phyloP scores from a whole-genome alignment of 495 filamentous ascomycete species.

The Hypoxylon cercidicola region DNA sequence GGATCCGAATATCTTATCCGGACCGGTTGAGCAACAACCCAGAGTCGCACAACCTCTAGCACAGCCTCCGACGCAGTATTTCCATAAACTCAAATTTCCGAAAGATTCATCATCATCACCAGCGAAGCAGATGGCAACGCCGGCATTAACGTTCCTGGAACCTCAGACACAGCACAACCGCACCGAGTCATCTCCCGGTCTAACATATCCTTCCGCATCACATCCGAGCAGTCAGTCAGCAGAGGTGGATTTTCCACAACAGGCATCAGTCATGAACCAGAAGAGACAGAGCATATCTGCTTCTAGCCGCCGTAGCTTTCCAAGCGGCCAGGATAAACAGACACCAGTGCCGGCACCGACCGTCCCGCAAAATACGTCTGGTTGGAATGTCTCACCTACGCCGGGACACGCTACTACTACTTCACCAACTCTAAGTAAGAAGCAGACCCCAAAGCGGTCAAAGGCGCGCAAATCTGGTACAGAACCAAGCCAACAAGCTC shows the following conservation, averaged over 20 bases:
- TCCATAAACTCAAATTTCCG: slow-evolving; percentile 31
- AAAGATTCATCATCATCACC: slow-evolving; percentile 21
- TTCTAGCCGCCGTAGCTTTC: slow-evolving; percentile 39
- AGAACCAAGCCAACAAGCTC: slow-evolving; percentile 19
- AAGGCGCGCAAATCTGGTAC: slow-evolving; percentile 34
- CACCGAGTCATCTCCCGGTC: slow-evolving; percentile 17
- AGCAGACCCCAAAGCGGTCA: slow-evolving; percentile 32
- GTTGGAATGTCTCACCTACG: slow-evolving; percentile 33
- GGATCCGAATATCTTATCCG: slow-evolving; percentile 43
- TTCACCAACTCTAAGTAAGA: slow-evolving; percentile 28
- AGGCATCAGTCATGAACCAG: slow-evolving; percentile 12
- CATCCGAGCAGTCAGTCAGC: slow-evolving; percentile 14
- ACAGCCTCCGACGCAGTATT: slow-evolving; percentile 32
- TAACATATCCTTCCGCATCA: slow-evolving; percentile 24
- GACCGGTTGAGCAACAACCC: slow-evolving; percentile 28
- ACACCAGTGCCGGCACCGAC: slow-evolving; percentile 29
- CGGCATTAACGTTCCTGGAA: slow-evolving; percentile 38
- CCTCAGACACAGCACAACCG: slow-evolving; percentile 24
- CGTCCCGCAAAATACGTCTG: slow-evolving; percentile 27
- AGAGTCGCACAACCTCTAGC: slow-evolving; percentile 10
- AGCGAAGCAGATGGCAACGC: slow-evolving; percentile 16
- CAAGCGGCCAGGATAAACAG: slow-evolving; percentile 34
- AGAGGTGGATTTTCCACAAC: slow-evolving; percentile 8
- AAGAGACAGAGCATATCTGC: slow-evolving; percentile 14
- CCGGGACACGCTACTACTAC: slow-evolving; percentile 16